Base-by-base conservation (phyloP, 73 alveolate genomes). In the Paramecium tetraurelia region DNA sequence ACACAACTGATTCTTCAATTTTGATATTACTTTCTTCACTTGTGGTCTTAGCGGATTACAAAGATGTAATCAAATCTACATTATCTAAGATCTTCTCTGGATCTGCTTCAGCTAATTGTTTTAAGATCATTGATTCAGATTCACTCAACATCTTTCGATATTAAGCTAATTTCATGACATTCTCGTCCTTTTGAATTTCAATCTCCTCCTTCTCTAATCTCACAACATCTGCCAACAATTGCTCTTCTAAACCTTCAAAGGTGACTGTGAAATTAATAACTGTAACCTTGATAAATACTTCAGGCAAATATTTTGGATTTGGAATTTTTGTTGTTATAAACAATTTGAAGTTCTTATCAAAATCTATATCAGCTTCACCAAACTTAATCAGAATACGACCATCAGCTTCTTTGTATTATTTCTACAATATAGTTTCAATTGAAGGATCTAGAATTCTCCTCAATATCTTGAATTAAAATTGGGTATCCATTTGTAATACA, bases 231-330 rank as follows among this genome's bases (percentile, higher is more conserved):
- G 97, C 99, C 69, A 99, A 96, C 69, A 99, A 95, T 92, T 99
- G 99, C 89, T 99, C 99, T 95, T 98, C 99, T 92, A 99, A 96
- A 58, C 99, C 99, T 86, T 96, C 99, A 84, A 97, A 96, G 14
- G 99, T 99, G 24, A 98, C 99, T 10, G 99, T 98, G 96, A 99
- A 99, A 96, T 99, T 99, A 59, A 99, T 97, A 24, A 99, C 96
- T 9, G 99, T 98, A 31, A 98, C 98, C 95, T 98, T 98, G 92
- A 98, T 98, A 92, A 99, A 97, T 35, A 98, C 96, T 94, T 98
- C 99, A 5, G 99, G 99, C 77, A 98, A 92, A 95, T 97, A 99
- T 93, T 97, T 99, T 21, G 99, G 99, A 87, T 98, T 98, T 20
- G 99, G 99, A 92, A 98, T 95, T 95, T 99, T 99, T 21, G 99